Percentiles rank a stretch among this genome's conserved stretches.
These are phyloP conservation scores for Hemisphaericaspora subhashii DNA, from an alignment of 1,139 yeast genomes.

Conservation along the genomic window DNA sequence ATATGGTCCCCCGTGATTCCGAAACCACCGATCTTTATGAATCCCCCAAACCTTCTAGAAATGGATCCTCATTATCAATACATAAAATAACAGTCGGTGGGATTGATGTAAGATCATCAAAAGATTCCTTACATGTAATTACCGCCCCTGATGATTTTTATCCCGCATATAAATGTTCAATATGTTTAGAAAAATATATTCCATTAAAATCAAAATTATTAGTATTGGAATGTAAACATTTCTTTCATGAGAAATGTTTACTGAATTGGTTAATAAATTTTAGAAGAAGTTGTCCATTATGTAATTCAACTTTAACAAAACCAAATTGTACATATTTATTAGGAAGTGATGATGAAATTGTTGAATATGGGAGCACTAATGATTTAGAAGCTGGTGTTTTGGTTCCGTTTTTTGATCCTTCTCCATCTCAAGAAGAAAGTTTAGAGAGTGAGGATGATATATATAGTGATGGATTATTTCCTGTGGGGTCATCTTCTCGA, in stretches of 20 bases:
- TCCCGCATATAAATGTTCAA: slow-evolving; percentile 45
- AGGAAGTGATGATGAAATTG: slow-evolving; percentile 19
- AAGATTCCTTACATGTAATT: slow-evolving; percentile 24
- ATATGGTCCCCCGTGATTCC: slow-evolving; percentile 13
- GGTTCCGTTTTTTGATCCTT: slow-evolving; percentile 8
- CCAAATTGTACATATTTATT: slow-evolving; percentile 15
- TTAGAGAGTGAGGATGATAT: slow-evolving; percentile 5
- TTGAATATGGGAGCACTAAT: slow-evolving; percentile 21
- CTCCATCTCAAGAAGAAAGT: slow-evolving; percentile 12
- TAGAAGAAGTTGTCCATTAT: slow-evolving; percentile 46
- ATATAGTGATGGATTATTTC: slow-evolving; percentile 1
- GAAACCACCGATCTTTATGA: slow-evolving; percentile 10
- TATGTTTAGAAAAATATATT: slow-evolving; percentile 43
- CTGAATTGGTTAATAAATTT: slow-evolving; percentile 50
- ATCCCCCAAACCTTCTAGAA: slow-evolving; percentile 15
- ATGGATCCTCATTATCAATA: slow-evolving; percentile 22
- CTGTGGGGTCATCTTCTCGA: neutral
- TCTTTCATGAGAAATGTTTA: slow-evolving; percentile 45
- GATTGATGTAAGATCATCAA: slow-evolving; percentile 25
- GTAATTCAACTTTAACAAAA: slow-evolving; percentile 30
- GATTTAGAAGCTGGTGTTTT: slow-evolving; percentile 19
- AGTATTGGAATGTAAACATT: slow-evolving; percentile 45
- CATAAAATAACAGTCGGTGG: slow-evolving; percentile 32
- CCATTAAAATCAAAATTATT: slow-evolving; percentile 41
- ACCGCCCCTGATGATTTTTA: slow-evolving; percentile 38